Evolutionary conservation across 1,284 basidiomycete genomes (phyloP), one percentile per base, ranked within the genome.

Genomic region (Coriolopsis trogii): DNA sequence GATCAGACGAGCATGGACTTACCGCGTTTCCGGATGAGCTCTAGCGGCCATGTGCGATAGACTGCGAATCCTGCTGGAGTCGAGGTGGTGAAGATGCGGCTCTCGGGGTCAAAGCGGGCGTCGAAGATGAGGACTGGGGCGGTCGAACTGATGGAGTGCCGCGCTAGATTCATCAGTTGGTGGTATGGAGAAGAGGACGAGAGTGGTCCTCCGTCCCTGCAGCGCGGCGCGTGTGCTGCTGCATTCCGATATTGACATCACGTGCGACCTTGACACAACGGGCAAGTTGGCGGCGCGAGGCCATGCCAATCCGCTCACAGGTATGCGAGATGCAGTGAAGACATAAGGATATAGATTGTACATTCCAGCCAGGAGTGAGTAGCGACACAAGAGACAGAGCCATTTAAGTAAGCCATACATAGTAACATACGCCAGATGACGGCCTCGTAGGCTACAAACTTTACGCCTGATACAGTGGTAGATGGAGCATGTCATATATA

Each of bases 61-160:
- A 97, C 80, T 33, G 91, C 90, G 69, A 95, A 97, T 36, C 95
- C 94, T 46, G 82, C 81, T 44, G 87, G 86, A 6, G 90, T 93
- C 12, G 92, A 84, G 38, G 87, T 79, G 0, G 92, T 87, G 73
- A 97, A 97, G 68, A 93, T 85, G 54, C 81, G 75, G 54, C 82
- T 87, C 63, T 91, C 86, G 23, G 85, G 72, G 61, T 92, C 89
- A 67, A 95, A 91, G 52, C 80, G 79, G 53, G 89, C 83, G 69
- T 91, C 85, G 56, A 87, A 79, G 63, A 95, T 84, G 62, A 87
- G 83, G 47, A 91, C 79, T 7, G 90, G 89, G 46, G 77, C 79
- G 46, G 90, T 88, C 30, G 93, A 80, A 58, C 87, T 86, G 70
- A 96, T 92, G 29, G 87, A 85, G 69, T 92, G 90, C 60, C 93